These are phyloP conservation scores for Podospora anserina DNA, from an alignment of 495 filamentous ascomycete species.

Conservation along the genomic window DNA sequence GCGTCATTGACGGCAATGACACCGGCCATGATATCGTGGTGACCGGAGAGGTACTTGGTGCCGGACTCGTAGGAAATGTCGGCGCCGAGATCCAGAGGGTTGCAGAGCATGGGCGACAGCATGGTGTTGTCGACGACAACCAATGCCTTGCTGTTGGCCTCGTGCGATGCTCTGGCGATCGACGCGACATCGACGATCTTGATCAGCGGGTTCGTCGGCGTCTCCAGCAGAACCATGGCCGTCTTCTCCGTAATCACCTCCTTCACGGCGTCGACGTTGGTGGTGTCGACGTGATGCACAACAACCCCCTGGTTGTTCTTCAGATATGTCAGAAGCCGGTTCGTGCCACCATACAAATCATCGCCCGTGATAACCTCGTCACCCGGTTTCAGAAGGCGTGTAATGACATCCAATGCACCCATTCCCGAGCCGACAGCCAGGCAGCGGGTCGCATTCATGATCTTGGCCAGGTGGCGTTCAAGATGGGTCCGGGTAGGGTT, in stretches of 20 bases:
- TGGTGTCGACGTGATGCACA: constrained; percentile 96
- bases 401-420: constrained; percentile 95
- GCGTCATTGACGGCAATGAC: constrained; percentile 86
- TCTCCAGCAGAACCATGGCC: constrained; percentile 93
- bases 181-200: constrained; percentile 90
- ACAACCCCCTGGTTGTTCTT: constrained; percentile 80
- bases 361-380: constrained; percentile 97
- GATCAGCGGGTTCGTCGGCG: constrained; percentile 94
- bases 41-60: constrained; percentile 95
- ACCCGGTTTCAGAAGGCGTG: constrained; percentile 84
- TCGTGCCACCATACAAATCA: constrained; percentile 93
- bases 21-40: constrained; percentile 98
- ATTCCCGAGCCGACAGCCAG: constrained; percentile 94
- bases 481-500: constrained; percentile 96
- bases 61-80: constrained; percentile 97
- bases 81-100: constrained; percentile 88
- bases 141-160: constrained; percentile 72
- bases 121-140: constrained; percentile 97
- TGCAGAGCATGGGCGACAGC: constrained; percentile 89
- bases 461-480: constrained; percentile 95
- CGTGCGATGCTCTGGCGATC: constrained; percentile 72
- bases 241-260: constrained; percentile 73
- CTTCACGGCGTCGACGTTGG: constrained; percentile 62
- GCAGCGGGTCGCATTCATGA: constrained; percentile 90
- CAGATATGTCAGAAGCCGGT: constrained; percentile 89